Conservation (phyloP, 805 yeast genomes). For the Komagataella ulmi region DNA sequence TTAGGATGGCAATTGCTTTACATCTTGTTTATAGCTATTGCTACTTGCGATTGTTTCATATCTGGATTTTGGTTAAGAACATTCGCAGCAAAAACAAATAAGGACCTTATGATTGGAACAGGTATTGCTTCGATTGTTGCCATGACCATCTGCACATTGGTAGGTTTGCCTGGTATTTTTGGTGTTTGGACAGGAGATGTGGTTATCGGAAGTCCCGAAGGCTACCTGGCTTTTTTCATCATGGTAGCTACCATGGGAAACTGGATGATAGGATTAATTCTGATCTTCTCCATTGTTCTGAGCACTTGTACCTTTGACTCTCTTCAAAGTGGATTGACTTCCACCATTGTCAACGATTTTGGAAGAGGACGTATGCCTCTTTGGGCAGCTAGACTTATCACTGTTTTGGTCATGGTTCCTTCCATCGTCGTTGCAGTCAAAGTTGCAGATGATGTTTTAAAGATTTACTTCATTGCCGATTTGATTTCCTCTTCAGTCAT, state of each 20-base stretch:
- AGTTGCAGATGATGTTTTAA: constrained; percentile 72
- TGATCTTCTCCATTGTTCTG: constrained; percentile 59
- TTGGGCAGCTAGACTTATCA: constrained; percentile 55
- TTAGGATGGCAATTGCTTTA: constrained; percentile 86
- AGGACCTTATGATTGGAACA: constrained; percentile 64
- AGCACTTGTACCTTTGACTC: constrained; percentile 88
- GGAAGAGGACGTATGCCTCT: constrained; percentile 70
- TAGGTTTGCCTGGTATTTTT: constrained; percentile 74
- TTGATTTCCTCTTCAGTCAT: constrained; percentile 77
- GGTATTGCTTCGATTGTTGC: constrained; percentile 60
- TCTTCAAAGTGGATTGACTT: constrained; percentile 76
- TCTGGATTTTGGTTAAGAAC: constrained; percentile 93
- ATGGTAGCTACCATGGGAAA: constrained; percentile 61
- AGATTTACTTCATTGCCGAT: constrained; percentile 85
- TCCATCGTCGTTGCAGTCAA: constrained; percentile 72
- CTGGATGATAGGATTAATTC: constrained; percentile 77
- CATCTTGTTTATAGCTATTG: constrained; percentile 73
- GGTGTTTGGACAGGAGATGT: constrained; percentile 85
- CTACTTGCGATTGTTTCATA: constrained; percentile 82
- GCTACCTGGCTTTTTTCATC: constrained; percentile 60
- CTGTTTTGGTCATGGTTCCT: constrained; percentile 72
- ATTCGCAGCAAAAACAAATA: constrained; percentile 72
- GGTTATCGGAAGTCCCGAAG: constrained; percentile 35
- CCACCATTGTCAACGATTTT: constrained; percentile 80
- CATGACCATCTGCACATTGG: constrained; percentile 49